Evolutionary conservation across 306 rosid species (phyloP).

Genomic region (Alnus rubra): DNA sequence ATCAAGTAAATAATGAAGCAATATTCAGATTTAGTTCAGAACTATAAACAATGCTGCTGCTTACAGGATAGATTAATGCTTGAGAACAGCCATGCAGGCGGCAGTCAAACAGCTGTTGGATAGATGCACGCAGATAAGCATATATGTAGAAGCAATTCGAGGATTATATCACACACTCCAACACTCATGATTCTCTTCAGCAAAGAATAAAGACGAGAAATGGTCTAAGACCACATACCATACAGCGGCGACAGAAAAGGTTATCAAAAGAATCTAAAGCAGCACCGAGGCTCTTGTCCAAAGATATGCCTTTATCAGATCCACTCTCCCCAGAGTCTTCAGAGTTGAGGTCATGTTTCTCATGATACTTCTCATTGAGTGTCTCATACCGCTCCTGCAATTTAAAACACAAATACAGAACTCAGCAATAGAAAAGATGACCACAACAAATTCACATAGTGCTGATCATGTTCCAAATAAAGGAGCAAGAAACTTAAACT

Average conservation of each 20-base stretch:
- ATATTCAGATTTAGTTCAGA: conserved; percentile 7
- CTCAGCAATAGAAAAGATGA: conserved; percentile 28
- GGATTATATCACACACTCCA: conserved; percentile 16
- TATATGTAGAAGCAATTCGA: conserved; percentile 13
- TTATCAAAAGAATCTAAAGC: conserved; percentile 96
- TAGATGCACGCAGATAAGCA: conserved; percentile 42
- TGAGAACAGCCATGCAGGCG: conserved; percentile 94
- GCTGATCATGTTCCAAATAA: conserved; percentile 9
- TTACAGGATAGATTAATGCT: conserved; percentile 74
- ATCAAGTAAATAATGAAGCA: conserved; percentile 32
- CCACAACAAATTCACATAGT: conserved; percentile 9
- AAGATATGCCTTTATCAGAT: conserved; percentile 50
- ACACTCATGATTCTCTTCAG: conserved; percentile 1
- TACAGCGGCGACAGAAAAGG: conserved; percentile 95
- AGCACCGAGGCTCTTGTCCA: conserved; percentile 73
- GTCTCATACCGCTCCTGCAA: conserved; percentile 71
- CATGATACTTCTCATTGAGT: conserved; percentile 55
- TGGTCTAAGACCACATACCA: conserved; percentile 52
- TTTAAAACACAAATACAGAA: conserved; percentile 22
- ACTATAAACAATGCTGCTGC: conserved; percentile 32
- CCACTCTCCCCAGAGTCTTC: conserved; percentile 47
- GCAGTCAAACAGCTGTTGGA: conserved; percentile 86
- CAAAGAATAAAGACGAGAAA: conserved; percentile 24
- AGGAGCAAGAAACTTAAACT: conserved; percentile 19
- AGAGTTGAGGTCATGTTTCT: conserved; percentile 36